Percentiles rank a stretch among this genome's conserved stretches.
Conservation (phyloP, 768 basidiomycete species). For the Goffeauzyma gilvescens region DNA sequence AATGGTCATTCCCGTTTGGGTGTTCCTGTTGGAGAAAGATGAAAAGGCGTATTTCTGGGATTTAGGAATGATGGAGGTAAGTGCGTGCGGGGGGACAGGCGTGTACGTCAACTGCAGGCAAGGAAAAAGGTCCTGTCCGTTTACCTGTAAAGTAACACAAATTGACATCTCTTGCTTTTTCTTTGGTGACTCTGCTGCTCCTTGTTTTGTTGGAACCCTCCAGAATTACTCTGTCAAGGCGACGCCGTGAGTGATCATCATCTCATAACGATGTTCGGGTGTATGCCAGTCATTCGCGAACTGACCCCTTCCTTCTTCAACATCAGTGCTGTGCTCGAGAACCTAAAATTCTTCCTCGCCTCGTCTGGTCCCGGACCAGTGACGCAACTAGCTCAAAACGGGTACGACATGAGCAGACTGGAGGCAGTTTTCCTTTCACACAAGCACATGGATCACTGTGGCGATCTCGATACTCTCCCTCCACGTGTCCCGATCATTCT, state of each 20-base stretch:
- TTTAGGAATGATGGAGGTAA: slow-evolving; percentile 10
- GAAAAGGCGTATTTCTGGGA: slow-evolving; percentile 13
- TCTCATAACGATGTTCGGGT: not conserved
- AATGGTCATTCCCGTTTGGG: slow-evolving; percentile 9
- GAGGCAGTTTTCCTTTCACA: slow-evolving; percentile 14
- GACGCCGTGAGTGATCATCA: slow-evolving; percentile 10
- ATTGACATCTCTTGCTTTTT: not conserved
- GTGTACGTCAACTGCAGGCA: too few relatives aligned
- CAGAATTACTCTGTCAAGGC: slow-evolving; percentile 11
- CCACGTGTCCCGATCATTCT: slow-evolving; percentile 6
- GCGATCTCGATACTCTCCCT: slow-evolving; percentile 14
- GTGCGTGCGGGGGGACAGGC: too few relatives aligned
- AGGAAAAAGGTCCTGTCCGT: too few relatives aligned
- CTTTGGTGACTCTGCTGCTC: too few relatives aligned
- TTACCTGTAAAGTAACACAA: not conserved
- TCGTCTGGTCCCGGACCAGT: slow-evolving; percentile 11
- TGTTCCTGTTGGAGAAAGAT: slow-evolving; percentile 13
- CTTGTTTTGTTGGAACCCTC: too few relatives aligned
- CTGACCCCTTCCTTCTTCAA: too few relatives aligned
- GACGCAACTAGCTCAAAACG: slow-evolving; percentile 4
- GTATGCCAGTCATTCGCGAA: not conserved
- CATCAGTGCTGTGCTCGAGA: slow-evolving; percentile 6
- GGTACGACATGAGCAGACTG: slow-evolving; percentile 8
- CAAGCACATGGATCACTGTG: slow-evolving; percentile 17
- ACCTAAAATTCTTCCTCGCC: slow-evolving; percentile 7